Percentiles rank a stretch among this genome's conserved stretches.
phyloP scores from a whole-genome alignment of 352 stramenopile genomes.

The Pythium volutum region DNA sequence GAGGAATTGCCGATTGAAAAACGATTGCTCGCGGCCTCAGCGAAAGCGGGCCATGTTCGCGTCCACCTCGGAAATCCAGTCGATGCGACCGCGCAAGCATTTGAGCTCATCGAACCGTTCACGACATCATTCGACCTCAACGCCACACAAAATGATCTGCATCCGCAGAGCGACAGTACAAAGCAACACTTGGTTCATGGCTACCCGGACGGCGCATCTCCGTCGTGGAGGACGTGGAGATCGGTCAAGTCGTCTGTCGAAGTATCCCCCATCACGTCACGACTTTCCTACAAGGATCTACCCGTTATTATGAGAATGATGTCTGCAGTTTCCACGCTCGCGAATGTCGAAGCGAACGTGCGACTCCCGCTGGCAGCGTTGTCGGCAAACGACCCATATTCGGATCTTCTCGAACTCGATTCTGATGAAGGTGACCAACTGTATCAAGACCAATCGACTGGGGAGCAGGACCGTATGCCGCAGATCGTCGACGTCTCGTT shows the following conservation, averaged over 20 bases:
- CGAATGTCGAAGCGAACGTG: slow-evolving; percentile 14
- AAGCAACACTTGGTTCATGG: background rate
- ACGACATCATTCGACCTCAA: background rate
- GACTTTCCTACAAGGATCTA: slow-evolving; percentile 69
- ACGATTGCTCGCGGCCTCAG: slow-evolving; percentile 21
- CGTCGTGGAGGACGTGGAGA: slow-evolving; percentile 51
- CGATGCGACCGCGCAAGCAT: slow-evolving; percentile 12
- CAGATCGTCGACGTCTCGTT: slow-evolving; percentile 19
- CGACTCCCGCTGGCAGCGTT: slow-evolving; percentile 13
- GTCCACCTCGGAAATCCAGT: slow-evolving; percentile 15
- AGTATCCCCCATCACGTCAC: slow-evolving; percentile 54
- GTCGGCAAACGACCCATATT: slow-evolving; percentile 22
- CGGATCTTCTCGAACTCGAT: slow-evolving; percentile 20
- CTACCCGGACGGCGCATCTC: slow-evolving; percentile 22
- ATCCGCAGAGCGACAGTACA: background rate
- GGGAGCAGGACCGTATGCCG: background rate
- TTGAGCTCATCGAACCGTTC: slow-evolving; percentile 21
- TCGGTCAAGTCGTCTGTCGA: slow-evolving; percentile 35
- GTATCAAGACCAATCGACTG: background rate
- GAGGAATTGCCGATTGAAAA: background rate
- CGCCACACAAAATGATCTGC: slow-evolving; percentile 9
- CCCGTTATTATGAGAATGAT: slow-evolving; percentile 61
- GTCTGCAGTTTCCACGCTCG: slow-evolving; percentile 3
- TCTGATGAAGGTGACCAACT: slow-evolving; percentile 7
- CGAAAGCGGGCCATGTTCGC: slow-evolving; percentile 2